phyloP scores from a whole-genome alignment of 805 yeast genomes.

The Lipomyces yamanashiensis region DNA sequence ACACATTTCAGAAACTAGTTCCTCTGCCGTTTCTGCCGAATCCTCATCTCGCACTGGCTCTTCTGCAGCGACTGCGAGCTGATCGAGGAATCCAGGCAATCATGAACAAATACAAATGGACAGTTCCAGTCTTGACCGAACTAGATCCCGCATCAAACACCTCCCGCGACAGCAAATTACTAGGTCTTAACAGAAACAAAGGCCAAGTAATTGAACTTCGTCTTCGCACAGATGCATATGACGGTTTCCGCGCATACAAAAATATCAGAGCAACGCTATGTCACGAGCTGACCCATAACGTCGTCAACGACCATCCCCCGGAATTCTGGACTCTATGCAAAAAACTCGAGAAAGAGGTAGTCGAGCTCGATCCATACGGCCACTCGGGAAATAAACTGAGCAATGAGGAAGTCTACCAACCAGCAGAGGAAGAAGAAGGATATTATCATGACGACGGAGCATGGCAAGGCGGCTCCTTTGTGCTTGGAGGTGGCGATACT shows the following conservation, averaged over 20 bases:
- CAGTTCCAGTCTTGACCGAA: slow-evolving; percentile 47
- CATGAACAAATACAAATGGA: slow-evolving; percentile 46
- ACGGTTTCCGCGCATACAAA: slow-evolving; percentile 46
- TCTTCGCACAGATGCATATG: slow-evolving; percentile 47
- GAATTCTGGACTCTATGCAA: slow-evolving; percentile 46
- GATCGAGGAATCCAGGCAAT: slow-evolving; percentile 47
- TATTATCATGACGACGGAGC: slow-evolving; percentile 27
- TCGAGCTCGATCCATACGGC: slow-evolving; percentile 29
- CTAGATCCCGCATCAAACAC: slow-evolving; percentile 49
- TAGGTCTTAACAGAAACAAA: slow-evolving; percentile 46
- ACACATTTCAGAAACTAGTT: slow-evolving; percentile 44
- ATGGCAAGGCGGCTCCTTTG: slow-evolving; percentile 34
- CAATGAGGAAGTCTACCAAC: slow-evolving; percentile 16
- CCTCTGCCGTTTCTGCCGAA: slow-evolving; percentile 44
- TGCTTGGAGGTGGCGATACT: slow-evolving; percentile 28
- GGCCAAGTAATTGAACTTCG: slow-evolving; percentile 48
- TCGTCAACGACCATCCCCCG: slow-evolving; percentile 45
- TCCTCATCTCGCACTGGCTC: slow-evolving; percentile 41
- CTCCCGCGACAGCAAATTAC: slow-evolving; percentile 38
- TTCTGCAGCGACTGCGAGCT: slow-evolving; percentile 43
- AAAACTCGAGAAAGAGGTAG: slow-evolving; percentile 45
- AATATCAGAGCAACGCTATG: slow-evolving; percentile 46
- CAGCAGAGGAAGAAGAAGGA: slow-evolving; percentile 21
- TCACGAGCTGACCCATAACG: slow-evolving; percentile 50
- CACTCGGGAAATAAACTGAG: slow-evolving; percentile 12